phyloP scores from a whole-genome alignment of 352 stramenopile species.

The Aphanomyces stellatus region DNA sequence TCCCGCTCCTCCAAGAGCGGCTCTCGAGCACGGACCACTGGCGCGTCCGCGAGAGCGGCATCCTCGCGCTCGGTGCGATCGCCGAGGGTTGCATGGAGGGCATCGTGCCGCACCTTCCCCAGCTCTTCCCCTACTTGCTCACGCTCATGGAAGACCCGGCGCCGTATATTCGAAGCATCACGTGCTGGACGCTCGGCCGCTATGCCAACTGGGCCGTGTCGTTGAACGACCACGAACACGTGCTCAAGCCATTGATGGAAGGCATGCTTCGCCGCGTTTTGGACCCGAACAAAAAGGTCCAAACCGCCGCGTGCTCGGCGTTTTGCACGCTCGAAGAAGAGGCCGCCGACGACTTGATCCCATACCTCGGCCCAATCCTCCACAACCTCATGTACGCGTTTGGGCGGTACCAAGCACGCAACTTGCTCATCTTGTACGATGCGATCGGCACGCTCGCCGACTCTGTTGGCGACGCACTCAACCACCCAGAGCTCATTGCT shows the following conservation, averaged over 20 bases:
- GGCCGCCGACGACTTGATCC: slow-evolving; percentile 86
- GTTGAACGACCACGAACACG: slow-evolving; percentile 74
- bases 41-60: slow-evolving; percentile 91
- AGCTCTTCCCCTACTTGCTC: slow-evolving; percentile 93
- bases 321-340: slow-evolving; percentile 94
- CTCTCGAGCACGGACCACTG: slow-evolving; percentile 87
- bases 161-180: slow-evolving; percentile 90
- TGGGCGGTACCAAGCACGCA: slow-evolving; percentile 90
- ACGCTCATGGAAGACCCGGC: slow-evolving; percentile 82
- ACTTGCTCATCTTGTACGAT: slow-evolving; percentile 94
- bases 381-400: slow-evolving; percentile 90
- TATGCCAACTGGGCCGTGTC: slow-evolving; percentile 91
- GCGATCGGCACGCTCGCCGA: slow-evolving; percentile 93
- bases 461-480: slow-evolving; percentile 87
- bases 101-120: slow-evolving; percentile 85
- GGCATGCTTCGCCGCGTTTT: slow-evolving; percentile 83
- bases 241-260: slow-evolving; percentile 66
- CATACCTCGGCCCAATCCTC: slow-evolving; percentile 89
- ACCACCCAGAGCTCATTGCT: slow-evolving; percentile 83
- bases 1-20: slow-evolving; percentile 88
- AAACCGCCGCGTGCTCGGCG: slow-evolving; percentile 91
- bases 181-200: slow-evolving; percentile 90
- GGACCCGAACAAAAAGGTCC: slow-evolving; percentile 92
- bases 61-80: slow-evolving; percentile 93
- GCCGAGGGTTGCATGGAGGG: slow-evolving; percentile 90